Evolutionary conservation across 192 early-diverging fungal species (phyloP).

Genomic region (Coemansia sp.): DNA sequence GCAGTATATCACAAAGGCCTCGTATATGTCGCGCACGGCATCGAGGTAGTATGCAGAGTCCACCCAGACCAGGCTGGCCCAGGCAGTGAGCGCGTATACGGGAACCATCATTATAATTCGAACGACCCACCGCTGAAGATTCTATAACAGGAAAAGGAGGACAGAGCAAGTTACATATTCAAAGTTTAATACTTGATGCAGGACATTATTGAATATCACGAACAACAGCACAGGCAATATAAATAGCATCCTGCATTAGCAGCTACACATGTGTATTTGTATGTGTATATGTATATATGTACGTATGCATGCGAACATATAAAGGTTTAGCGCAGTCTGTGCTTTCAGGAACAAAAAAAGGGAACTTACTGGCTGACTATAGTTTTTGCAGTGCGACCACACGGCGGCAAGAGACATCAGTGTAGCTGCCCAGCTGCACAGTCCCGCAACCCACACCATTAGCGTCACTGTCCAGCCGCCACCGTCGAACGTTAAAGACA

Average conservation of each 20-base stretch:
- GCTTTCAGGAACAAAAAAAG: too few relatives aligned
- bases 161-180: too few relatives aligned
- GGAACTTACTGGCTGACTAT: conserved; percentile 37
- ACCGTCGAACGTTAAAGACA: conserved; percentile 9
- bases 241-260: neutral
- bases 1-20: conserved; percentile 94
- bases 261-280: too few relatives aligned
- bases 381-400: conserved; percentile 55
- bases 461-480: conserved; percentile 34
- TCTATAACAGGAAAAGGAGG: conserved; percentile 31
- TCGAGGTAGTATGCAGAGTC: conserved; percentile 80
- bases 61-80: conserved; percentile 70
- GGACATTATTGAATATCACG: too few relatives aligned
- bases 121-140: conserved; percentile 66
- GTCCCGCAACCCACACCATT: conserved; percentile 48
- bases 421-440: conserved; percentile 49
- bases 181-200: too few relatives aligned
- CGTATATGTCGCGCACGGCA: conserved; percentile 88
- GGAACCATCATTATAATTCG: conserved; percentile 74
- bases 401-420: conserved; percentile 43
- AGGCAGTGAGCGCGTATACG: conserved; percentile 82
- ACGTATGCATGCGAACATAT: neutral
- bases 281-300: neutral
- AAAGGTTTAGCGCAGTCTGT: neutral
- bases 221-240: neutral